phyloP scores from a whole-genome alignment of 129 eudicot species.

The Lactuca sativa region DNA sequence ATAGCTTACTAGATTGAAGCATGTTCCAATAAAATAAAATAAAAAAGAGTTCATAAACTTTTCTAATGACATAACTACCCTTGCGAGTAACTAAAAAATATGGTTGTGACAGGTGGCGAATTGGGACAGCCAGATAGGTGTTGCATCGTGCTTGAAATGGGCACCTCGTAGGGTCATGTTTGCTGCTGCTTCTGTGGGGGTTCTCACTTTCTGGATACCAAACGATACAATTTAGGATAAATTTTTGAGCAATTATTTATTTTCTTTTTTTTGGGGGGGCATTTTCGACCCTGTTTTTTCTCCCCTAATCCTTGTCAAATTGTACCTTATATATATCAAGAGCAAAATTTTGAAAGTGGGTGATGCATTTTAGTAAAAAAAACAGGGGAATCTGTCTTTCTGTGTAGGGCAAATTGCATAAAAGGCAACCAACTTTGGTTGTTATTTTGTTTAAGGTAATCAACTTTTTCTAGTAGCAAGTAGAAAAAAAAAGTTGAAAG shows the following conservation, averaged over 20 bases:
- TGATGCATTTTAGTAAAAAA: not conserved
- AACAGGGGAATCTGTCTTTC: not conserved
- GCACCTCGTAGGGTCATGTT: conserved; percentile 95
- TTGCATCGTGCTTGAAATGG: conserved; percentile 82
- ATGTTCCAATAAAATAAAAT: too few relatives aligned
- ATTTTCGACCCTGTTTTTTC: too few relatives aligned
- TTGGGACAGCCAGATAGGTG: conserved; percentile 86
- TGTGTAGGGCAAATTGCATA: too few relatives aligned
- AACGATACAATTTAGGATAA: conserved; percentile 32
- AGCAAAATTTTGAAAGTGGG: conserved; percentile 5
- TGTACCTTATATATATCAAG: not conserved
- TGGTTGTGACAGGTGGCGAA: conserved; percentile 52
- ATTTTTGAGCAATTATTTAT: not conserved
- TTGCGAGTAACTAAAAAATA: not conserved
- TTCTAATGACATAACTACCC: not conserved
- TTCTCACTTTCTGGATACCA: conserved; percentile 95
- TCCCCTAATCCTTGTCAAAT: not conserved
- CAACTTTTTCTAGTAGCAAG: too few relatives aligned
- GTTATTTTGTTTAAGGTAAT: too few relatives aligned
- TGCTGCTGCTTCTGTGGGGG: conserved; percentile 88
- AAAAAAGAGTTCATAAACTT: too few relatives aligned
- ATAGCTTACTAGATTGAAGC: too few relatives aligned
- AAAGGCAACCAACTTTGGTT: not conserved
- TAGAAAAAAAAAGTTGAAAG: too few relatives aligned
- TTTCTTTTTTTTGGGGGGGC: not conserved